Evolutionary conservation across 31 red algal genomes (phyloP).

Genomic region (Bonnemaisonia californica): DNA sequence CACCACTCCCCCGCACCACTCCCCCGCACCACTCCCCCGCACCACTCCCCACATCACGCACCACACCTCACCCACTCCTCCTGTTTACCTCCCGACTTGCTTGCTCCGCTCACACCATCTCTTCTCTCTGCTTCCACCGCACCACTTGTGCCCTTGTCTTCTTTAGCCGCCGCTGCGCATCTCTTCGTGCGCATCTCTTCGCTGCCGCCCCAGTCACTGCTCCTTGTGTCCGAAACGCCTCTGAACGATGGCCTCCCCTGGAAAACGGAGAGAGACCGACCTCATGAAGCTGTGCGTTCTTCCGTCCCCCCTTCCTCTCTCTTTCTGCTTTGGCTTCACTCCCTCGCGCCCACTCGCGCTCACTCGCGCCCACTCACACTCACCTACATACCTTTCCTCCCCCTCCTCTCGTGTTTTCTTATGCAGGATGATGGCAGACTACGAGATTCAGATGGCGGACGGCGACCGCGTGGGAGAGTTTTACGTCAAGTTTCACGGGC

Average conservation of each 20-base stretch:
- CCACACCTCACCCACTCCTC: too few species aligned
- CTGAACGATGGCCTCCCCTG: constrained; percentile 92
- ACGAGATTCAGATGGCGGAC: constrained; percentile 96
- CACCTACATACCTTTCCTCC: neutral
- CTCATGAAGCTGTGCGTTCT: constrained; percentile 97
- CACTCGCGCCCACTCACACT: neutral
- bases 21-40: too few species aligned
- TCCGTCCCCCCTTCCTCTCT: neutral
- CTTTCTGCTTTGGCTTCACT: neutral
- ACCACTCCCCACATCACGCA: too few species aligned
- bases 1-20: neutral
- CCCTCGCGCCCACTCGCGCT: constrained; percentile 4
- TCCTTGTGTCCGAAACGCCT: too few species aligned
- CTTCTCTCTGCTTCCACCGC: too few species aligned
- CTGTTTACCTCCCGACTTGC: too few species aligned
- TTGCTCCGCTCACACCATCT: too few species aligned
- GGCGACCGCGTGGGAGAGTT: constrained; percentile 95
- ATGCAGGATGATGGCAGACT: constrained; percentile 97
- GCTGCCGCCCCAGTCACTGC: too few species aligned
- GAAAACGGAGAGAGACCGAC: constrained; percentile 93
- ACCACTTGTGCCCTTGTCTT: too few species aligned
- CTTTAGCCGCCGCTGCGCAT: too few species aligned
- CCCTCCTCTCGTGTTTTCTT: neutral
- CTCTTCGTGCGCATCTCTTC: too few species aligned
- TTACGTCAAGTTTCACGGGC: constrained; percentile 98